Evolutionary conservation across 1,284 basidiomycete species (phyloP), one percentile per base, ranked within the genome.

Genomic region (Puccinia sorghi): DNA sequence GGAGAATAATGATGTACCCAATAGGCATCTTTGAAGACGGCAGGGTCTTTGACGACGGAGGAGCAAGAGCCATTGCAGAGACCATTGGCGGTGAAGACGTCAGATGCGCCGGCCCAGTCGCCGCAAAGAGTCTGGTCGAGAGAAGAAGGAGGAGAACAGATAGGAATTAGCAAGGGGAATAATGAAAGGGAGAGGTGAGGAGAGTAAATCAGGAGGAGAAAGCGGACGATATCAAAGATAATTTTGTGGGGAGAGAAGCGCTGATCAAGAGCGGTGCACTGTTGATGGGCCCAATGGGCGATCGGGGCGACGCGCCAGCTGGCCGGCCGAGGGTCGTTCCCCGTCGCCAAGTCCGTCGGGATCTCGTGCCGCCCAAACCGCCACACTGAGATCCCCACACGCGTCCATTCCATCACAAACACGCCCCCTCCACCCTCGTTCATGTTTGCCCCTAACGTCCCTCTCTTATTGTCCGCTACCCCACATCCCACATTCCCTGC

Each of bases 21-120:
- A 57, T 72, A 72, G 25, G 82, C 82, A 17, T 81, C 67, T 25
- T 84, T 82, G 83, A 89, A 92, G 86, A 90, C 91, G 11, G 83
- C 85, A 17, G 89, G 87, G 82, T 92, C 86, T 70, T 88, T 86
- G 59, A 94, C 89, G 52, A 88, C 87, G 20, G 89, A 85, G 9
- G 86, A 85, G 84, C 92, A 93, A 11, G 90, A 90, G 7, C 90
- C 90, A 0, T 90, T 88, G 84, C 91, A 92, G 27, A 89, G 89
- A 22, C 87, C 86, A n/a, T 50, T 39, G 13, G 37, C 39, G 66
- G 46, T 64, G 48, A 50, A 75, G 2, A 66, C 73, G 84, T 90
- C 93, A 0, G 87, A 86, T 0, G 85, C 80, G 71, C 90, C 89
- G 13, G 93, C 93, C 94, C 92, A 94, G 82, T 93, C 91, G 80